These are phyloP conservation scores for Leccinum griseonigrum DNA, from an alignment of 1,284 basidiomycete species.

Conservation along the genomic window DNA sequence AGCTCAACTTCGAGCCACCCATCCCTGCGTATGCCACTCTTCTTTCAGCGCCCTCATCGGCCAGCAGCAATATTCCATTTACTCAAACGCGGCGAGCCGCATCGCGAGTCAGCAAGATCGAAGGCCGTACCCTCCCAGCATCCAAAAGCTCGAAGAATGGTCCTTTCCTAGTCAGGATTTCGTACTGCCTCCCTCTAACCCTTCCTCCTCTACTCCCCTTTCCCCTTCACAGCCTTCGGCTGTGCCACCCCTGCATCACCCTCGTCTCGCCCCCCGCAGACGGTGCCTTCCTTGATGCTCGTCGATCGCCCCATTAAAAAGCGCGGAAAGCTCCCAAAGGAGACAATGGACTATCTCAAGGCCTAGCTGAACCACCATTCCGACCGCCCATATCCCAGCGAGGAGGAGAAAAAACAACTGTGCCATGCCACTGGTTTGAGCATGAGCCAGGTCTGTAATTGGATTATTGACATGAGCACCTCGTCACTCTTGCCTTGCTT, in stretches of 20 bases:
- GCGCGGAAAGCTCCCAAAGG: conserved; percentile 85
- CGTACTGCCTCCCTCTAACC: conserved; percentile 28
- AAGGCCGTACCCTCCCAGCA: conserved; percentile 32
- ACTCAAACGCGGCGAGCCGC: conserved; percentile 55
- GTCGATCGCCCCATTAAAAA: conserved; percentile 74
- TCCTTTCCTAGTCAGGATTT: conserved; percentile 36
- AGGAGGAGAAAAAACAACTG: conserved; percentile 88
- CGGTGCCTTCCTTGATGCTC: conserved; percentile 51
- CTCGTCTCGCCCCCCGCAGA: conserved; percentile 49
- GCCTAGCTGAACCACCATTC: conserved; percentile 89
- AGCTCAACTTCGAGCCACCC: conserved; percentile 57
- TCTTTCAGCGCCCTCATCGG: conserved; percentile 52
- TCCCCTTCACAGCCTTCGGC: conserved; percentile 26
- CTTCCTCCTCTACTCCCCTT: conserved; percentile 23
- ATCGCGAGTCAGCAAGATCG: conserved; percentile 68
- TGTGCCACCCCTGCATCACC: conserved; percentile 42
- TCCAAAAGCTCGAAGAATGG: conserved; percentile 41
- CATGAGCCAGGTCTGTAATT: conserved; percentile 87
- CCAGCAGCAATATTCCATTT: conserved; percentile 50
- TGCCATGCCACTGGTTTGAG: conserved; percentile 83
- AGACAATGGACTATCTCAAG: conserved; percentile 86
- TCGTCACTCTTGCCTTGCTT: conserved; percentile 9
- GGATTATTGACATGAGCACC: conserved; percentile 82
- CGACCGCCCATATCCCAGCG: conserved; percentile 86
- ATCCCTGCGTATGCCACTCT: conserved; percentile 38